Evolutionary conservation across 2,329 filamentous ascomycete genomes (phyloP).

Genomic region (Dissoconium aciculare): DNA sequence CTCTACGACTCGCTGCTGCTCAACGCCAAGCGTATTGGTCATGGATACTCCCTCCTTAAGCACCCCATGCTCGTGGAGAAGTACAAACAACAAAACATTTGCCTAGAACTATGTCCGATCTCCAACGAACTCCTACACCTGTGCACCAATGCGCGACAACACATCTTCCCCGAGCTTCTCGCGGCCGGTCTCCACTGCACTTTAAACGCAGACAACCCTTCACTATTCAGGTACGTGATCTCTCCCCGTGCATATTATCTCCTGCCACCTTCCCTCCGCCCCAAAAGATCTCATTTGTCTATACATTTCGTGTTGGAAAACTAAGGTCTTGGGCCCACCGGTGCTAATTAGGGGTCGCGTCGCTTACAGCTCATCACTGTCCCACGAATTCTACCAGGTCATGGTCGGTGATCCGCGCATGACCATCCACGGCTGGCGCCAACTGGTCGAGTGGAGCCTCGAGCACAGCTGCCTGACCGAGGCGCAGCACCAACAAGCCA

Average conservation of each 20-base stretch:
- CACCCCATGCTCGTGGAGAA: conserved; percentile 51
- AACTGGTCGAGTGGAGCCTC: conserved; percentile 37
- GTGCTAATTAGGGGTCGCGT: conserved; percentile 11
- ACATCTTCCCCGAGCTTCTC: conserved; percentile 51
- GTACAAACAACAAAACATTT: conserved; percentile 49
- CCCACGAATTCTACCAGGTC: conserved; percentile 64
- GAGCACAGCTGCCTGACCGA: conserved; percentile 29
- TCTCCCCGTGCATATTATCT: too few species aligned
- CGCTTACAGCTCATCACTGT: conserved; percentile 46
- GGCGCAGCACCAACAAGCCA: conserved; percentile 27
- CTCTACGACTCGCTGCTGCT: conserved; percentile 53
- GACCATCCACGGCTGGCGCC: conserved; percentile 55
- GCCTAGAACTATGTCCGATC: conserved; percentile 63
- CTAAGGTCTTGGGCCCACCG: too few species aligned
- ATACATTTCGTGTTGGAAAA: background rate
- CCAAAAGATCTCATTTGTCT: background rate
- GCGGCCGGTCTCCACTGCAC: conserved; percentile 62
- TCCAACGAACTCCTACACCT: conserved; percentile 63
- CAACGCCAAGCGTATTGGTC: conserved; percentile 54
- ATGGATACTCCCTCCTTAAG: conserved; percentile 54
- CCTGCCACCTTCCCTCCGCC: too few species aligned
- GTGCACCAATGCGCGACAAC: conserved; percentile 48
- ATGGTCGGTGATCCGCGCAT: conserved; percentile 55
- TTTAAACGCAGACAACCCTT: conserved; percentile 60
- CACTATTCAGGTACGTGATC: conserved; percentile 45